Base-by-base conservation (phyloP, 2,329 filamentous ascomycete species). In the Fusarium tanahbumbuense region DNA sequence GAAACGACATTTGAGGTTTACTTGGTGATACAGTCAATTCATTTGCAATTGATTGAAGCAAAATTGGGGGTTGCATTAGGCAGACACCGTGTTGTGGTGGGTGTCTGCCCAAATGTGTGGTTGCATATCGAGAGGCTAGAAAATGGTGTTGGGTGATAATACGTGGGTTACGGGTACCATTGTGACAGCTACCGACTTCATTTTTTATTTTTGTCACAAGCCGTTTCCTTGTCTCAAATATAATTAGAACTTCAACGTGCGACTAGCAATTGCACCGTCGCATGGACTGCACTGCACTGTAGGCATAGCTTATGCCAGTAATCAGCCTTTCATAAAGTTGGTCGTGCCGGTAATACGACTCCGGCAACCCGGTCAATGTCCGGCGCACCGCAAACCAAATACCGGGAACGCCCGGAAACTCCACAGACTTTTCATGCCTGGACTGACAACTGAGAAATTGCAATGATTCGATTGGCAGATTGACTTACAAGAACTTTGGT, bases 381-480 rank as follows among this genome's bases (percentile, higher is more conserved):
- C 46, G 47, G 41, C 23, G 15, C 16, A 22, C 8, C 45, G 59
- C 37, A 40, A 3, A 52, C 28, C 20, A 3, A 60, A 23, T 15
- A 22, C 60, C 46, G 46, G 52, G 60, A 61, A 22, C 16, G 27
- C 23, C 5, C 20, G 13, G 30, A 62, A 45, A 44, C 57, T 52
- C 13, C 34, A 41, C 34, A 23, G 49, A 41, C 7, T 41, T 8
- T 13, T 5, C 28, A 25, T 32, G 13, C 12, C 11, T 49, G 4
- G 22, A 10, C 10, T 22, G 34, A 50, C n/a, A 3, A n/a, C 9
- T 34, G 3, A 34, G 23, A 16, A 50, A 34, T 50, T 9, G 30
- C 16, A 23, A 40, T 4, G 12, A 30, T 11, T 20, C 25, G 1
- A 37, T 37, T 50, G 47, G 47, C 8, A 0, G 8, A 25, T 37